A percentile compares a stretch with the other conserved stretches of the same genome.
Evolutionary conservation across 1,139 yeast species (phyloP).

Genomic region (Zygosaccharomyces sapae): DNA sequence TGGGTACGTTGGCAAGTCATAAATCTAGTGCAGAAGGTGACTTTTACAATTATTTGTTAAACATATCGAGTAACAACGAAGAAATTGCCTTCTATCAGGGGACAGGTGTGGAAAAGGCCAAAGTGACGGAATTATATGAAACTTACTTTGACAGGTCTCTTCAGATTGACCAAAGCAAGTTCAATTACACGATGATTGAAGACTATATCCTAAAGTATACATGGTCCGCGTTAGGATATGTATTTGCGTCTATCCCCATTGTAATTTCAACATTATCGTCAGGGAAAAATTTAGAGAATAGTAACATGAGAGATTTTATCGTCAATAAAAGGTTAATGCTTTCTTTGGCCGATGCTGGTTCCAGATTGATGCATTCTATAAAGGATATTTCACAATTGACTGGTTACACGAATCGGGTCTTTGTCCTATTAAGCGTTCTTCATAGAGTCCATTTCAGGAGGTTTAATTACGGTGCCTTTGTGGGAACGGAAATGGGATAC

Average conservation of each 20-base stretch:
- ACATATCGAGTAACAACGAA: conserved; percentile 82
- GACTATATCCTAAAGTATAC: conserved; percentile 85
- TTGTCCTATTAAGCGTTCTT: conserved; percentile 64
- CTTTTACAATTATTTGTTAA: conserved; percentile 81
- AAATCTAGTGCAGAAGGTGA: conserved; percentile 84
- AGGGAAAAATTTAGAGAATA: conserved; percentile 40
- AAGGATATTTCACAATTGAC: conserved; percentile 89
- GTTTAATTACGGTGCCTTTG: conserved; percentile 55
- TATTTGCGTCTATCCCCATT: conserved; percentile 87
- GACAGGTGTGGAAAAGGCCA: conserved; percentile 69
- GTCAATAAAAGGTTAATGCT: conserved; percentile 87
- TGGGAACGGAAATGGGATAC: conserved; percentile 4
- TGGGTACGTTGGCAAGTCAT: conserved; percentile 71
- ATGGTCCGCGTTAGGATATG: conserved; percentile 92
- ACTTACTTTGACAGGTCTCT: conserved; percentile 52
- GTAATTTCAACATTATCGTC: conserved; percentile 44
- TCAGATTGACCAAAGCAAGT: conserved; percentile 43
- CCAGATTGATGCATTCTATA: conserved; percentile 91
- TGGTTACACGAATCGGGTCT: conserved; percentile 86
- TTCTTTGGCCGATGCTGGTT: conserved; percentile 92
- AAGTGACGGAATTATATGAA: conserved; percentile 57
- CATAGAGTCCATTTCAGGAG: conserved; percentile 77
- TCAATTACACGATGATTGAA: conserved; percentile 69
- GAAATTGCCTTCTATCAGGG: conserved; percentile 95
- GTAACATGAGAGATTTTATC: conserved; percentile 81